Conservation (phyloP, 108 stramenopile species). For the Schizochytrium sp. region DNA sequence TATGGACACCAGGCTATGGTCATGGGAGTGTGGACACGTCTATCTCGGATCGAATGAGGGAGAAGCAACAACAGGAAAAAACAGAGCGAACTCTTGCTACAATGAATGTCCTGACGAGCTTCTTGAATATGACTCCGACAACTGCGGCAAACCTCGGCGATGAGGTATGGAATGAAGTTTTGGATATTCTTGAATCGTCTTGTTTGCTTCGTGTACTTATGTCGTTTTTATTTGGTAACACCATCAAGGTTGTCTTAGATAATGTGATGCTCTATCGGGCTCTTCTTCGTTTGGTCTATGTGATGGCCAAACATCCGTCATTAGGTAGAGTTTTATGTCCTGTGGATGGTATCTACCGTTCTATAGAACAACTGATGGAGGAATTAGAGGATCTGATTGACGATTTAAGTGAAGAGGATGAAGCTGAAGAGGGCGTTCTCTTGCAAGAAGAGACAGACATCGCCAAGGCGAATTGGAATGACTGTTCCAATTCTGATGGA, state of each 20-base stretch:
- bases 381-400: slow-evolving; percentile 56
- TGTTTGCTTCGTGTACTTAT: slow-evolving; percentile 35
- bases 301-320: background rate
- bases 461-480: too few relatives aligned
- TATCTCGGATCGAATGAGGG: slow-evolving; percentile 42
- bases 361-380: slow-evolving; percentile 30
- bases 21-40: slow-evolving; percentile 20
- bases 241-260: slow-evolving; percentile 27
- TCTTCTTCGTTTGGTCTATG: slow-evolving; percentile 7
- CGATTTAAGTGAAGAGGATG: slow-evolving; percentile 50
- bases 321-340: background rate
- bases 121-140: background rate
- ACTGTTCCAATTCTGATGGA: too few relatives aligned
- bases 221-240: slow-evolving; percentile 51
- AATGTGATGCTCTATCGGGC: slow-evolving; percentile 31
- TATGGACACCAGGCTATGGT: slow-evolving; percentile 55
- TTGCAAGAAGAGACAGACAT: background rate
- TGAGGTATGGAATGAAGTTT: slow-evolving; percentile 21
- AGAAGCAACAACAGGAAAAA: slow-evolving; percentile 52
- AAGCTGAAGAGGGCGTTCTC: background rate
- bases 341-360: slow-evolving; percentile 43
- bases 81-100: slow-evolving; percentile 28
- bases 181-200: background rate
- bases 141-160: background rate
- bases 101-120: background rate